Evolutionary conservation across 148 eudicot species (phyloP).

Genomic region (Cornus suecica): DNA sequence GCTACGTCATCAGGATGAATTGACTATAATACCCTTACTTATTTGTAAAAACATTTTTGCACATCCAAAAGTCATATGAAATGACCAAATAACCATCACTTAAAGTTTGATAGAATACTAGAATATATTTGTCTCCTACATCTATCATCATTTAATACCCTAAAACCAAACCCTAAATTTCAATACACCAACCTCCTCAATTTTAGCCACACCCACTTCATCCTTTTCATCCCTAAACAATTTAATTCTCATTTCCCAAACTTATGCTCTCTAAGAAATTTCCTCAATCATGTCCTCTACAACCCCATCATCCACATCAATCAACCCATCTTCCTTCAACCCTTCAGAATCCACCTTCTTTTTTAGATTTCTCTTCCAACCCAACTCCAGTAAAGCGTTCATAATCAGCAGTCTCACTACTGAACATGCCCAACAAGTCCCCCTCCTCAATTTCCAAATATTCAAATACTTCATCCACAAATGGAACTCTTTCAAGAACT

Average conservation of each 20-base stretch:
- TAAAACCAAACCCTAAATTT: too few relatives aligned
- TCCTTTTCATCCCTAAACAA: neutral
- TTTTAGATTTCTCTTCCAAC: neutral
- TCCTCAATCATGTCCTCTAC: slow-evolving; percentile 9
- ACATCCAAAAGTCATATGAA: too few relatives aligned
- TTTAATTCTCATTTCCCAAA: slow-evolving; percentile 6
- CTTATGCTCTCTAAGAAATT: slow-evolving; percentile 1
- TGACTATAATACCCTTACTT: too few relatives aligned
- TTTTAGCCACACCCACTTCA: neutral
- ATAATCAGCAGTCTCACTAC: neutral
- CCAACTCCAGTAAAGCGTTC: neutral
- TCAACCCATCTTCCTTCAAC: neutral
- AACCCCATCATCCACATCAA: slow-evolving; percentile 19
- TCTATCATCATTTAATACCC: too few relatives aligned
- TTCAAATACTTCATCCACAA: slow-evolving; percentile 5
- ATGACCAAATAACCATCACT: too few relatives aligned
- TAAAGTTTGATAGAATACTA: too few relatives aligned
- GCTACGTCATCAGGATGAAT: too few relatives aligned
- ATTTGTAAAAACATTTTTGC: too few relatives aligned
- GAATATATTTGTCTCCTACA: too few relatives aligned
- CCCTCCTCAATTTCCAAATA: too few relatives aligned
- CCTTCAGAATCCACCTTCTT: neutral
- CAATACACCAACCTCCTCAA: slow-evolving; percentile 4
- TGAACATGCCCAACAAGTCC: too few relatives aligned
- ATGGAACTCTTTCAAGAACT: slow-evolving; percentile 7